Evolutionary conservation across 148 eudicot species (phyloP).

Genomic region (Vaccinium myrtillus): DNA sequence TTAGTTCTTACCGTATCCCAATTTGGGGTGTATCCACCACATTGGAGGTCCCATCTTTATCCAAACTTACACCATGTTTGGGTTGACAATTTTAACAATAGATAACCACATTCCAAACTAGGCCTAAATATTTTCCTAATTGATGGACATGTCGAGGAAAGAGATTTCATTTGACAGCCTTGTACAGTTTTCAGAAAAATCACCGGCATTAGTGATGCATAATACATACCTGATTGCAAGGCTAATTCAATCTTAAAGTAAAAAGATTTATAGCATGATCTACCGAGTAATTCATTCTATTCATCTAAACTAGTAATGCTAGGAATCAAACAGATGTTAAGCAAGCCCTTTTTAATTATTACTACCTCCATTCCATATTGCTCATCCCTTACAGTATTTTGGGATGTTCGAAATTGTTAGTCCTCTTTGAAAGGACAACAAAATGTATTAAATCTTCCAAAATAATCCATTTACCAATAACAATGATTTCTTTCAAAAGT

Average conservation of each 20-base stretch:
- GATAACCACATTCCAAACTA: background rate
- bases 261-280: background rate
- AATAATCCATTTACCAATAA: too few species aligned
- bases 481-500: too few species aligned
- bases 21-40: background rate
- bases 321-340: background rate
- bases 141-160: background rate
- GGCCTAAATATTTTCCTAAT: background rate
- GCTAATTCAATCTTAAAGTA: constrained; percentile 2
- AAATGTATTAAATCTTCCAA: too few species aligned
- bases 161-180: background rate
- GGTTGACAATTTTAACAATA: background rate
- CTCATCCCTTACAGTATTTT: too few species aligned
- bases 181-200: background rate
- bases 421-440: too few species aligned
- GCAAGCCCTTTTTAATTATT: background rate
- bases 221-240: background rate
- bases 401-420: too few species aligned
- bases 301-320: background rate
- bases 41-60: background rate
- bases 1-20: background rate
- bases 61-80: background rate
- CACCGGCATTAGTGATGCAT: background rate
- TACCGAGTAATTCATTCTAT: background rate
- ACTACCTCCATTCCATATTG: too few species aligned